These are phyloP conservation scores for Fusarium nematophilum DNA, from an alignment of 2,329 filamentous ascomycete species.

Conservation along the genomic window DNA sequence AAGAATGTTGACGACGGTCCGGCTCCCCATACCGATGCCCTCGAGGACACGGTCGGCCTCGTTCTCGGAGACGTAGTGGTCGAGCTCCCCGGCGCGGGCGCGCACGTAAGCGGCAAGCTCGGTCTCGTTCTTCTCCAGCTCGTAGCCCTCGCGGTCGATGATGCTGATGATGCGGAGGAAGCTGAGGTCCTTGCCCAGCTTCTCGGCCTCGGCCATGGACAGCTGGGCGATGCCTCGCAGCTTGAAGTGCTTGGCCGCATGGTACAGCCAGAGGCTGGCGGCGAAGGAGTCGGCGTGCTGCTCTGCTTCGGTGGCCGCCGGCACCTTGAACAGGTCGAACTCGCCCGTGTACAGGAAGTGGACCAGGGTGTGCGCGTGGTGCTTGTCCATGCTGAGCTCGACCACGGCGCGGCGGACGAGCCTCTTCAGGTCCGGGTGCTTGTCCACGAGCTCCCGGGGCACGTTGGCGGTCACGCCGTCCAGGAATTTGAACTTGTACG, in stretches of 20 bases:
- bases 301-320: not conserved
- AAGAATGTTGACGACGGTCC: not conserved
- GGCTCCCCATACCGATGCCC: fast-evolving
- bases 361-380: not conserved
- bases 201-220: not conserved
- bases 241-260: not conserved
- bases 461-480: not conserved
- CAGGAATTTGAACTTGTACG: not conserved
- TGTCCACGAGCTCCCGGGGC: not conserved
- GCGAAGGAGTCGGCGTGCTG: not conserved
- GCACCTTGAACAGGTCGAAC: not conserved
- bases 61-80: not conserved
- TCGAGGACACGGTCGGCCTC: not conserved
- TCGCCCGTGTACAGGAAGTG: not conserved
- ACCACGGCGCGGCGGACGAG: not conserved
- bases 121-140: not conserved
- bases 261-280: not conserved
- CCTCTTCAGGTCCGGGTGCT: not conserved
- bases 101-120: not conserved
- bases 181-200: not conserved
- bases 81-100: not conserved
- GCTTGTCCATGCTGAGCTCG: not conserved
- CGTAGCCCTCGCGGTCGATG: not conserved
- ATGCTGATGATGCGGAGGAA: not conserved
- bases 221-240: not conserved